These are phyloP conservation scores for Harringtonia lauricola DNA, from an alignment of 2,329 filamentous ascomycete species.

Conservation along the genomic window DNA sequence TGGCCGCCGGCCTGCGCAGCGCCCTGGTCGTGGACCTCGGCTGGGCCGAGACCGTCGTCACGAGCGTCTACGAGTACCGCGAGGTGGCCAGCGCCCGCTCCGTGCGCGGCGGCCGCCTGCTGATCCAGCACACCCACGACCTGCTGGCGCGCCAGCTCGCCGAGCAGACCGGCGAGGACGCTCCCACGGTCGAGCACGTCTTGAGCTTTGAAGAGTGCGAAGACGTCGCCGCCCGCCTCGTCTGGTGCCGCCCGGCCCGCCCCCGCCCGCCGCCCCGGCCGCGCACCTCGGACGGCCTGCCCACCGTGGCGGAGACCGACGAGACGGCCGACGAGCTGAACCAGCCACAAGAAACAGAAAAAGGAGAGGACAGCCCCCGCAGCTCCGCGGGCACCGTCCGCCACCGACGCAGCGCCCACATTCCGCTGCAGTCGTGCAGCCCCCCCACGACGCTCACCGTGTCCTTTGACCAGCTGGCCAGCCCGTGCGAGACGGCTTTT, in stretches of 20 bases:
- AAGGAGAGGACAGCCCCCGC: constrained; percentile 8
- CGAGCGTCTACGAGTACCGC: constrained; percentile 81
- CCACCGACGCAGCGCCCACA: constrained; percentile 13
- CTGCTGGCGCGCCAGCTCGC: constrained; percentile 35
- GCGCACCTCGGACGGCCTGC: constrained; percentile 22
- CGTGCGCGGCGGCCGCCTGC: constrained; percentile 59
- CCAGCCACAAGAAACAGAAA: not conserved
- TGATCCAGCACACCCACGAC: constrained; percentile 60
- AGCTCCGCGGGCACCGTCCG: too few relatives aligned
- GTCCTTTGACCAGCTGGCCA: constrained; percentile 58
- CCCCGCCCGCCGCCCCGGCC: constrained; percentile 9
- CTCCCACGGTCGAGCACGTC: too few relatives aligned
- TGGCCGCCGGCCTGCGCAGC: constrained; percentile 76
- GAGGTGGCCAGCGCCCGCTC: constrained; percentile 64
- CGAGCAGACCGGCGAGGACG: constrained; percentile 13
- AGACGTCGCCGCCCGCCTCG: constrained; percentile 61
- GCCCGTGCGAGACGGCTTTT: constrained; percentile 65
- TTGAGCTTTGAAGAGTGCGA: constrained; percentile 71
- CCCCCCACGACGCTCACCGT: constrained; percentile 49
- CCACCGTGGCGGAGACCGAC: constrained; percentile 47
- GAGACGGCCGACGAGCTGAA: constrained; percentile 26
- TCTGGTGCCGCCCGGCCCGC: constrained; percentile 56
- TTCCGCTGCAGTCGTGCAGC: constrained; percentile 34
- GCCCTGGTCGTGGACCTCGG: constrained; percentile 82
- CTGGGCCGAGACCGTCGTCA: constrained; percentile 82